These are phyloP conservation scores for Ascochyta lentis DNA, from an alignment of 2,329 filamentous ascomycete genomes.

Conservation along the genomic window DNA sequence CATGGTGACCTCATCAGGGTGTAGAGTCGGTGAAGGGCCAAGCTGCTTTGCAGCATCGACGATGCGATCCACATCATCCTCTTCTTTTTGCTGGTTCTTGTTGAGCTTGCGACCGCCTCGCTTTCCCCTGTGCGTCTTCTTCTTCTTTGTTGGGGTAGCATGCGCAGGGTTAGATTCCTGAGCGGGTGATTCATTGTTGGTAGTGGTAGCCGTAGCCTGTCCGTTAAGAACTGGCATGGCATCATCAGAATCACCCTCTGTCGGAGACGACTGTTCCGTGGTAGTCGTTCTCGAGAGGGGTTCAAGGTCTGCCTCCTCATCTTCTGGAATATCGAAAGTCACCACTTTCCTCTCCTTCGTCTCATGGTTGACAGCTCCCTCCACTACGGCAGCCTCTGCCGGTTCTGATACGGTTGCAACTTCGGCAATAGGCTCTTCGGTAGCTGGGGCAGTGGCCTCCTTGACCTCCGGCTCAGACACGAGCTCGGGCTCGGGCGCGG, in stretches of 20 bases:
- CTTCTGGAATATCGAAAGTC: constrained; percentile 40
- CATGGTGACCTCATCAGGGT: constrained; percentile 50
- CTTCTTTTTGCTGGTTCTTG: constrained; percentile 48
- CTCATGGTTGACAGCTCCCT: constrained; percentile 21
- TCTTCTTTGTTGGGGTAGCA: constrained; percentile 52
- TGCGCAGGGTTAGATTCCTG: constrained; percentile 31
- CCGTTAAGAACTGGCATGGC: constrained; percentile 16
- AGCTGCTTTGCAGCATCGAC: constrained; percentile 51
- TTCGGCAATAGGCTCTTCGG: constrained; percentile 7
- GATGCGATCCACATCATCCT: constrained; percentile 48
- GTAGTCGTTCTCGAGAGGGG: constrained; percentile 45
- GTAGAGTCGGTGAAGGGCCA: constrained; percentile 39
- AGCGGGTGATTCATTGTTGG: constrained; percentile 24
- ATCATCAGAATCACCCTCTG: constrained; percentile 24
- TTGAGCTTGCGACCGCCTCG: constrained; percentile 56
- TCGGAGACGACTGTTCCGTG: constrained; percentile 33
- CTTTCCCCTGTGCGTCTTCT: constrained; percentile 58
- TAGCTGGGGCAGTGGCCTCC: constrained; percentile 8
- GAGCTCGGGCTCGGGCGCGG: constrained; percentile 1
- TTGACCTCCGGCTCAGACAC: background rate
- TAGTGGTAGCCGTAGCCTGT: constrained; percentile 8
- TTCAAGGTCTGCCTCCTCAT: constrained; percentile 40
- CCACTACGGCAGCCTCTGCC: constrained; percentile 12
- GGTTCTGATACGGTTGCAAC: constrained; percentile 9
- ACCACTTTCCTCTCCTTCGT: constrained; percentile 44